Conservation (phyloP, 192 early-diverging fungal species). For the Chytriomyces sp. region DNA sequence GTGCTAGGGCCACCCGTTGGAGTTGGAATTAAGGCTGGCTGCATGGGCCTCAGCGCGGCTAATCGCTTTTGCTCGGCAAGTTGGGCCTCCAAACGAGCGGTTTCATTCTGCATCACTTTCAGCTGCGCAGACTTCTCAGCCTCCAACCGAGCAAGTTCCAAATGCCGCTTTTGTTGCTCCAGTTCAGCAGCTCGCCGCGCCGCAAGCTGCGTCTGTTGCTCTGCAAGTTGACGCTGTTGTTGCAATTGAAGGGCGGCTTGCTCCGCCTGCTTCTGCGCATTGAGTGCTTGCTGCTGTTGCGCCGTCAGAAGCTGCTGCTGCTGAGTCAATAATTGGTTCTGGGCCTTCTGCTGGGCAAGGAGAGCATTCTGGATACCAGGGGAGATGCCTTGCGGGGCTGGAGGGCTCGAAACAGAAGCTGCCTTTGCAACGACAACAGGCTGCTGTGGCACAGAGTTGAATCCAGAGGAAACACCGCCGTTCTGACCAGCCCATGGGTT, state of each 20-base stretch:
- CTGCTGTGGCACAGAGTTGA: not conserved
- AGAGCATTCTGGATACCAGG: slow-evolving; percentile 3
- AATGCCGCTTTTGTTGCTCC: slow-evolving; percentile 12
- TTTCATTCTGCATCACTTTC: slow-evolving; percentile 25
- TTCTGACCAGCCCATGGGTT: slow-evolving; percentile 27
- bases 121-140: slow-evolving; percentile 25
- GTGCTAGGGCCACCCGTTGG: slow-evolving; percentile 12
- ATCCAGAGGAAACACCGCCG: not conserved
- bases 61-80: slow-evolving; percentile 27
- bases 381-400: not conserved
- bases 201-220: slow-evolving; percentile 25
- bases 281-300: slow-evolving; percentile 31
- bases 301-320: slow-evolving; percentile 26
- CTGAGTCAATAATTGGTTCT: not conserved
- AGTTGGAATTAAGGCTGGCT: slow-evolving; percentile 37
- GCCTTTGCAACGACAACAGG: not conserved
- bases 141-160: slow-evolving; percentile 18
- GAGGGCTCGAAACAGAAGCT: not conserved
- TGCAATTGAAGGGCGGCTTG: slow-evolving; percentile 21
- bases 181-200: slow-evolving; percentile 24
- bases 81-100: slow-evolving; percentile 31
- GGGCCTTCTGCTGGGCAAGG: not conserved
- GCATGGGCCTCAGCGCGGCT: slow-evolving; percentile 33
- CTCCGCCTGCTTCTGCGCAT: slow-evolving; percentile 36
- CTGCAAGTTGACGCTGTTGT: slow-evolving; percentile 16